Conservation (phyloP, 805 yeast species). For the Blastobotrys mokoenaii region DNA sequence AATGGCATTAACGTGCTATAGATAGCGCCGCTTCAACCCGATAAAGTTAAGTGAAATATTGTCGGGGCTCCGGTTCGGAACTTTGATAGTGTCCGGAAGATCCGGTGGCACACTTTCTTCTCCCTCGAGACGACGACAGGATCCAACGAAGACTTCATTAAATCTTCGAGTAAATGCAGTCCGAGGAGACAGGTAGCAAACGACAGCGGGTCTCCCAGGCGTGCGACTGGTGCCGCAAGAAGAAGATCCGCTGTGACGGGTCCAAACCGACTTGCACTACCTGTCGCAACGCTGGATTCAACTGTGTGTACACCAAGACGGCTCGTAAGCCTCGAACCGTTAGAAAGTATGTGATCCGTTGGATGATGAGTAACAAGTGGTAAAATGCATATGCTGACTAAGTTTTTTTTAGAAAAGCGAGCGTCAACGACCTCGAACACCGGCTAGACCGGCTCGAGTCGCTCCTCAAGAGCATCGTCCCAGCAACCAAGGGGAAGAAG, state of each 20-base stretch:
- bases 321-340: conserved; percentile 13
- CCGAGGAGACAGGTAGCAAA: background rate
- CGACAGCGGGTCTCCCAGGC: conserved; percentile 67
- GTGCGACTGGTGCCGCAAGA: conserved; percentile 77
- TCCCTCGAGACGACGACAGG: too few relatives aligned
- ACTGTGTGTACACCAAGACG: conserved; percentile 43
- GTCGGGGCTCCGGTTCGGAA: background rate
- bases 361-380: conserved; percentile 6
- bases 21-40: too few relatives aligned
- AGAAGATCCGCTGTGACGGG: conserved; percentile 67
- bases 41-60: background rate
- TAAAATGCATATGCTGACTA: background rate
- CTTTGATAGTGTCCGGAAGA: too few relatives aligned
- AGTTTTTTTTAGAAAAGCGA: background rate
- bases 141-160: too few relatives aligned
- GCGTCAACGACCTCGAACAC: conserved; percentile 13
- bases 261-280: conserved; percentile 56
- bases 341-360: conserved; percentile 7
- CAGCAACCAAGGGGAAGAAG: conserved; percentile 6
- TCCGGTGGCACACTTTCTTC: too few relatives aligned
- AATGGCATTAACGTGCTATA: too few relatives aligned
- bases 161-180: background rate
- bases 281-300: conserved; percentile 68
- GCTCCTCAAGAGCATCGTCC: conserved; percentile 16
- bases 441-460: conserved; percentile 23